Evolutionary conservation across 257 asterid genomes (phyloP), one percentile per base, ranked within the genome.

Genomic region (Solanum clarkiae): DNA sequence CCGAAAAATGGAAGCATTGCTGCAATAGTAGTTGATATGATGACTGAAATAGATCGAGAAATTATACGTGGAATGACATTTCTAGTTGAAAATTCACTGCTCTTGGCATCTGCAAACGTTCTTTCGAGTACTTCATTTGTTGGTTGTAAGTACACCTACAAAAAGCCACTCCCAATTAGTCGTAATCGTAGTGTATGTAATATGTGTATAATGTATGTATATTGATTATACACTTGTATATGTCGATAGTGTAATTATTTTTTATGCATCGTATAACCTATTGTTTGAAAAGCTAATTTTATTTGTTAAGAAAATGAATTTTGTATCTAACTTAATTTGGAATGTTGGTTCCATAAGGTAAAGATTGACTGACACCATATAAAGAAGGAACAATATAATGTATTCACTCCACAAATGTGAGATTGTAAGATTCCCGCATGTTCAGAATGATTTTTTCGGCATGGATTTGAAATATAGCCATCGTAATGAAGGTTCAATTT

Each of bases 1-100:
- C 98, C 98, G 4, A 95, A 94, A 87, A 96, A 96, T 2, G 99
- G 98, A 63, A 96, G 95, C 98, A 94, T 96, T 17, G 97, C 97
- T 24, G 98, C 94, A 1, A 94, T 90, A 22, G 93, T 92, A 9
- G 98, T 95, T 1, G 98, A 86, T 26, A 88, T 66, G 1, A 89
- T 82, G 6, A 96, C 97, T 0, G 98, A 93, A 17, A 95, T 14
- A 13, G 98, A 94, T 54, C 98, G 84, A 7, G 90, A 84, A 40
- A 96, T 88, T 90, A 92, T 80, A 49, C 99, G 90, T 1, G 98
- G 98, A 36, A 93, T 85, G 1, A 94, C 85, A 26, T 96, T 96
- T 45, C 97, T 84, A 2, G 87, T 15, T 1, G 99, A 94, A 88
- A 96, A 96, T 82, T 96, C 91, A 79, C 86, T 84, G 8, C 92